These are phyloP conservation scores for Ophiocordyceps camponoti-rufipedis DNA, from an alignment of 2,329 filamentous ascomycete genomes.

Conservation along the genomic window DNA sequence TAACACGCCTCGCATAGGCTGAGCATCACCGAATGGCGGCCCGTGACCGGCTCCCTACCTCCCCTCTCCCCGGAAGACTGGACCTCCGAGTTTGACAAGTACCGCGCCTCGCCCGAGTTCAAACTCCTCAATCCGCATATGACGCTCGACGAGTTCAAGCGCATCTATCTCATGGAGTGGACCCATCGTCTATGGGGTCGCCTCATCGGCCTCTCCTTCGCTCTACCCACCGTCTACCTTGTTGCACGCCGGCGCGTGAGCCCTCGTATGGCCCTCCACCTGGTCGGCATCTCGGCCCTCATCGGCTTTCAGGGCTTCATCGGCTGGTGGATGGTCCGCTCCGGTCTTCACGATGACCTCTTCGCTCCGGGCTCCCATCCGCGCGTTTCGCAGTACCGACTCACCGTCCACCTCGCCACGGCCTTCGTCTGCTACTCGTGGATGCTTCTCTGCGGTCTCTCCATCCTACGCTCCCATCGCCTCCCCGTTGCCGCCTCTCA, in stretches of 20 bases:
- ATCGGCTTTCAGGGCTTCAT: conserved; percentile 93
- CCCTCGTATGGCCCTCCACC: conserved; percentile 53
- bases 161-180: conserved; percentile 99
- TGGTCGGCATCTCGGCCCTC: conserved; percentile 68
- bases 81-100: conserved; percentile 86
- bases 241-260: conserved; percentile 65
- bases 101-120: conserved; percentile 84
- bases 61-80: conserved; percentile 65
- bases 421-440: conserved; percentile 87
- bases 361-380: conserved; percentile 84
- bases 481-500: conserved; percentile 36
- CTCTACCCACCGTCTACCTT: conserved; percentile 78
- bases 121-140: conserved; percentile 83
- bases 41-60: conserved; percentile 80
- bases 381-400: conserved; percentile 82
- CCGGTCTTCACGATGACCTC: conserved; percentile 84
- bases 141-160: conserved; percentile 85
- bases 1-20: conserved; percentile 34
- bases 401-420: conserved; percentile 74
- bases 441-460: conserved; percentile 81
- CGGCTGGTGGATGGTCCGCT: conserved; percentile 99
- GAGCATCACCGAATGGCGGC: conserved; percentile 97
- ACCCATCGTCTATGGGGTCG: conserved; percentile 87
- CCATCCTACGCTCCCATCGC: conserved; percentile 60
- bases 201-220: conserved; percentile 75